Conservation (phyloP, 106 monocot species). For the Cymbidium sinense region DNA sequence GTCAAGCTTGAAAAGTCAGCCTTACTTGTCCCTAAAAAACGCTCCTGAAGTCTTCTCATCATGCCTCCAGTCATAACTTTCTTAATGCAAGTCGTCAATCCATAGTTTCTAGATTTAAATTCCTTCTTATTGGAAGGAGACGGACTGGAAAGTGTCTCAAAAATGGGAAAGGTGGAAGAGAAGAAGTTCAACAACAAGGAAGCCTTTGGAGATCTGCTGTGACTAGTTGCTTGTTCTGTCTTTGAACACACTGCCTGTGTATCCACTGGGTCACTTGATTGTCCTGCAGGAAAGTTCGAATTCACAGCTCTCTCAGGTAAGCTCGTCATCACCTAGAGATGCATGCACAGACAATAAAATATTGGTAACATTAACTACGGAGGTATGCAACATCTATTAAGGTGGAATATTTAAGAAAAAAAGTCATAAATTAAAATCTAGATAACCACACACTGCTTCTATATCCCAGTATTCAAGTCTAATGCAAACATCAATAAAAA, state of each 20-base stretch:
- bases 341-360: slow-evolving; percentile 3
- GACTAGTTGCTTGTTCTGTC: slow-evolving; percentile 25
- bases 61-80: slow-evolving; percentile 38
- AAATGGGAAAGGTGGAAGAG: slow-evolving; percentile 47
- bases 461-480: neutral
- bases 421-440: neutral
- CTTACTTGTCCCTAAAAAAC: slow-evolving; percentile 46
- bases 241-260: slow-evolving; percentile 6
- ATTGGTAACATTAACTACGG: neutral
- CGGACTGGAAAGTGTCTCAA: slow-evolving; percentile 28
- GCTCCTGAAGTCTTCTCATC: slow-evolving; percentile 82
- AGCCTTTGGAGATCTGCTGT: slow-evolving; percentile 28
- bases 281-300: slow-evolving; percentile 41
- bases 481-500: neutral
- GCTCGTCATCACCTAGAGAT: slow-evolving; percentile 71
- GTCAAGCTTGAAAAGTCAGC: slow-evolving; percentile 51
- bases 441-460: neutral
- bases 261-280: slow-evolving; percentile 31
- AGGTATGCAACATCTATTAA: neutral
- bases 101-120: slow-evolving; percentile 40
- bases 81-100: slow-evolving; percentile 55
- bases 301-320: slow-evolving; percentile 60
- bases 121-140: slow-evolving; percentile 29
- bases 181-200: slow-evolving; percentile 50
- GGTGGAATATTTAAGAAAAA: neutral